Evolutionary conservation across 1,284 basidiomycete species (phyloP).

Genomic region (Mycena sp.): DNA sequence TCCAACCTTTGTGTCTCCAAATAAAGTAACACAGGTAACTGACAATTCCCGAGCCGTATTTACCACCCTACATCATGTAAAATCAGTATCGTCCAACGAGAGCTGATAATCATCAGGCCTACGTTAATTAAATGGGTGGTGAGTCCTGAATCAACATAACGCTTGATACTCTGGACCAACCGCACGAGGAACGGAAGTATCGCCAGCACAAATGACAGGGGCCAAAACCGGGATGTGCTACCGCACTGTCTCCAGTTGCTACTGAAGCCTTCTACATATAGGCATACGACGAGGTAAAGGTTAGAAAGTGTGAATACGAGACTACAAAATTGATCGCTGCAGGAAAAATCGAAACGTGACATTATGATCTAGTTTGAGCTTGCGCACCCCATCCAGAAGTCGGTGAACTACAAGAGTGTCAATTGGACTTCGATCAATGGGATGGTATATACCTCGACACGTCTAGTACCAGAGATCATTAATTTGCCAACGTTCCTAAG

Average conservation of each 20-base stretch:
- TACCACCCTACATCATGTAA: slow-evolving; percentile 78
- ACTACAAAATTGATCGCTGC: slow-evolving; percentile 87
- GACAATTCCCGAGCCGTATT: slow-evolving; percentile 77
- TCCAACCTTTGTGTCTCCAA: slow-evolving; percentile 76
- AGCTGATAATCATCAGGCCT: slow-evolving; percentile 27
- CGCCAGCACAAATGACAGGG: slow-evolving; percentile 62
- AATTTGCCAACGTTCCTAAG: slow-evolving; percentile 70
- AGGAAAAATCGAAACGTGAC: slow-evolving; percentile 27
- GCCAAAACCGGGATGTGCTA: slow-evolving; percentile 62
- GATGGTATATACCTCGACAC: slow-evolving; percentile 70
- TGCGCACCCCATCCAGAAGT: slow-evolving; percentile 83
- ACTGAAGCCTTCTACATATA: slow-evolving; percentile 69
- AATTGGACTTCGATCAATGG: not conserved
- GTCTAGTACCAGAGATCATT: slow-evolving; percentile 75
- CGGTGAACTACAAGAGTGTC: slow-evolving; percentile 58
- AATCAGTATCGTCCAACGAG: not conserved
- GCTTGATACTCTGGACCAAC: slow-evolving; percentile 87
- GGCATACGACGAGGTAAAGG: slow-evolving; percentile 78
- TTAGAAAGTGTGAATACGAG: slow-evolving; percentile 80
- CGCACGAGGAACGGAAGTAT: slow-evolving; percentile 76
- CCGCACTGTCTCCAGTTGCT: slow-evolving; percentile 55
- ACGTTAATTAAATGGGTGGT: slow-evolving; percentile 89
- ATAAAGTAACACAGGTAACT: slow-evolving; percentile 73
- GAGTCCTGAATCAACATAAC: slow-evolving; percentile 82
- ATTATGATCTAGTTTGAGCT: slow-evolving; percentile 1